Conservation (phyloP, 345 rosid species). For the Chamaenerion angustifolium region DNA sequence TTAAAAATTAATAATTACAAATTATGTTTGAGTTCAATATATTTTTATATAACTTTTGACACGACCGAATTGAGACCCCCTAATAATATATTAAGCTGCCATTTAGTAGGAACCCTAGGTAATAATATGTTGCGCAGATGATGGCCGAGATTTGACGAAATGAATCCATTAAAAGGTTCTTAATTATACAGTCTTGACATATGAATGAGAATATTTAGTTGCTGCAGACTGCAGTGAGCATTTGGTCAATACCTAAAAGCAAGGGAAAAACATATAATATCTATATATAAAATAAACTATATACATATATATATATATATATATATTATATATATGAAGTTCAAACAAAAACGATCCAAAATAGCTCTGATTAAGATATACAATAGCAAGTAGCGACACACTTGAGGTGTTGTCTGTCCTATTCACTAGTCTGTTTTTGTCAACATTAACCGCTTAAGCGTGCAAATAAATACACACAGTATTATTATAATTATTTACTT, state of each 20-base stretch:
- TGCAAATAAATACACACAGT: neutral
- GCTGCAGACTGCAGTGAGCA: neutral
- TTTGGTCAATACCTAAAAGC: slow-evolving; percentile 47
- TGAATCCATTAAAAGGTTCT: neutral
- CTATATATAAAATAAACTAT: neutral
- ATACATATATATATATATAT: slow-evolving; percentile 5
- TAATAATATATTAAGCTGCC: too few species aligned
- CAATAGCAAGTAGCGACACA: neutral
- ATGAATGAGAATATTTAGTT: neutral
- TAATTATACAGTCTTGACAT: slow-evolving; percentile 14
- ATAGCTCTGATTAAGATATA: neutral
- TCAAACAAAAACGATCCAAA: neutral
- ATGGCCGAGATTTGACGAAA: slow-evolving; percentile 22
- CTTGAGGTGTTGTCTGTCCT: neutral
- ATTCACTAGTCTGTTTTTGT: neutral
- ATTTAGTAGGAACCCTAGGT: too few species aligned
- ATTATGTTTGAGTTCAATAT: too few species aligned
- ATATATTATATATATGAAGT: neutral
- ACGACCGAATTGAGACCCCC: too few species aligned
- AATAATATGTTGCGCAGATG: too few species aligned
- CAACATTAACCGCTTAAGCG: slow-evolving; percentile 1
- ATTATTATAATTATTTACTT: neutral
- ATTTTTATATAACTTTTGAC: too few species aligned
- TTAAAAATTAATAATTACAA: too few species aligned
- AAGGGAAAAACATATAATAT: slow-evolving; percentile 11